A percentile compares a stretch with the other conserved stretches of the same genome.
Conservation (phyloP, 139 green algal species). For the Zygnema circumcarinatum region DNA sequence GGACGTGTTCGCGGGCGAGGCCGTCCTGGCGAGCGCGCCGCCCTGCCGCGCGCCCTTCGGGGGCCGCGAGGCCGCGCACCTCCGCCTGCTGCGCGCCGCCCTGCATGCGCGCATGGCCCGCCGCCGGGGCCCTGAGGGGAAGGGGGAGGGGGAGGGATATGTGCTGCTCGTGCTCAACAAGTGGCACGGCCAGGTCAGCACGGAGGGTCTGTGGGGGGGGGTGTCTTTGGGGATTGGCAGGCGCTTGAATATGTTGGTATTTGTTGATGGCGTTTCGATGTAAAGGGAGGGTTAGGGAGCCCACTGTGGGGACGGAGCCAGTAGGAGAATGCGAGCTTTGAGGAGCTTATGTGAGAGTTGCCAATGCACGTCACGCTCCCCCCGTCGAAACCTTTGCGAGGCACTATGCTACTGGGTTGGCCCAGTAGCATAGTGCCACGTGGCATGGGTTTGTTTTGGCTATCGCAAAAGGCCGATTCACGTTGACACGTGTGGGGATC, state of each 20-base stretch:
- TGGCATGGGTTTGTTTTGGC: neutral
- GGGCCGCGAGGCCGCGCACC: neutral
- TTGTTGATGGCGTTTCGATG: neutral
- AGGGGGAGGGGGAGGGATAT: neutral
- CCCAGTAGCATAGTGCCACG: neutral
- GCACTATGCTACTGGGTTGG: neutral
- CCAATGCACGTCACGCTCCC: no score
- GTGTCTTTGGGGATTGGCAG: no score
- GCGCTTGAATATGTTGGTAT: neutral
- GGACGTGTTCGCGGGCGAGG: constrained; percentile 10
- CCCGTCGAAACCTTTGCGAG: neutral
- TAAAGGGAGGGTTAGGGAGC: neutral
- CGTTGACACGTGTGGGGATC: no score
- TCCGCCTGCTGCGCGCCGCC: neutral
- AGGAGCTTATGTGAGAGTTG: no score
- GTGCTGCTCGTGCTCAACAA: constrained; percentile 16
- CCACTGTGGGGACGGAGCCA: no score
- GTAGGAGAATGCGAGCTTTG: no score
- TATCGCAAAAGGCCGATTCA: neutral
- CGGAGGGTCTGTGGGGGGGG: no score
- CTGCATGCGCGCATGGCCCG: neutral
- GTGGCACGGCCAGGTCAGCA: constrained; percentile 15
- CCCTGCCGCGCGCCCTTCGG: constrained; percentile 22
- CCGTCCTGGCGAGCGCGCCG: neutral
- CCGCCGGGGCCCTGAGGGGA: neutral